Percentiles rank a stretch among this genome's conserved stretches.
Evolutionary conservation across 148 eudicot species (phyloP).

Genomic region (Camellia lanceoleosa): DNA sequence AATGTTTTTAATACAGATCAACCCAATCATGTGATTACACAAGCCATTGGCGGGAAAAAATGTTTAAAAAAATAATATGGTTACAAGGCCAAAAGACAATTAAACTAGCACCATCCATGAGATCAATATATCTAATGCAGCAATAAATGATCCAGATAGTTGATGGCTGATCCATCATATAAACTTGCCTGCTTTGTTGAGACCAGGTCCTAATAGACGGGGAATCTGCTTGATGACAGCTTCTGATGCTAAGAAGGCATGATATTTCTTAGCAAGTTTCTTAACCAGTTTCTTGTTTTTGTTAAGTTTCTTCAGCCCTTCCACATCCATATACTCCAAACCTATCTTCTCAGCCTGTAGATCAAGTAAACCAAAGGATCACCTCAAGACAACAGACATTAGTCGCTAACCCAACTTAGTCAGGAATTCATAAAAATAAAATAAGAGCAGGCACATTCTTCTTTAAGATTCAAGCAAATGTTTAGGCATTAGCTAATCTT

Average conservation of each 20-base stretch:
- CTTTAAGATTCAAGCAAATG: too few relatives aligned
- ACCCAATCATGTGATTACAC: too few relatives aligned
- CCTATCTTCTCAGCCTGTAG: conserved; percentile 70
- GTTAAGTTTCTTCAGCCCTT: conserved; percentile 75
- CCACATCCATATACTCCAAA: conserved; percentile 82
- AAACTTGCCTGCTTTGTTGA: conserved; percentile 79
- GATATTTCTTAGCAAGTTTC: conserved; percentile 82
- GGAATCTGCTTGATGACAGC: conserved; percentile 90
- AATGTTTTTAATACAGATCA: neutral
- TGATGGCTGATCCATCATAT: neutral
- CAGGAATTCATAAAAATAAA: neutral
- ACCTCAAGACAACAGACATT: neutral
- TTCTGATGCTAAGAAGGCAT: conserved; percentile 81
- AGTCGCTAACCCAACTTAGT: neutral
- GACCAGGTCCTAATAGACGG: conserved; percentile 80
- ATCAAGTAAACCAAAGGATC: neutral
- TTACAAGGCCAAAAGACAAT: neutral
- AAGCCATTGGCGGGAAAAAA: too few relatives aligned
- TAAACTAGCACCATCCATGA: neutral
- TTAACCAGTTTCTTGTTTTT: conserved; percentile 81
- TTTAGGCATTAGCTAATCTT: too few relatives aligned
- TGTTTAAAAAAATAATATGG: neutral
- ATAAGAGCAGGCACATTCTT: neutral
- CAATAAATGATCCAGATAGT: neutral
- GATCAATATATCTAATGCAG: neutral